Evolutionary conservation across 2,329 filamentous ascomycete genomes (phyloP).

Genomic region (Ilyonectria mors-panacis): DNA sequence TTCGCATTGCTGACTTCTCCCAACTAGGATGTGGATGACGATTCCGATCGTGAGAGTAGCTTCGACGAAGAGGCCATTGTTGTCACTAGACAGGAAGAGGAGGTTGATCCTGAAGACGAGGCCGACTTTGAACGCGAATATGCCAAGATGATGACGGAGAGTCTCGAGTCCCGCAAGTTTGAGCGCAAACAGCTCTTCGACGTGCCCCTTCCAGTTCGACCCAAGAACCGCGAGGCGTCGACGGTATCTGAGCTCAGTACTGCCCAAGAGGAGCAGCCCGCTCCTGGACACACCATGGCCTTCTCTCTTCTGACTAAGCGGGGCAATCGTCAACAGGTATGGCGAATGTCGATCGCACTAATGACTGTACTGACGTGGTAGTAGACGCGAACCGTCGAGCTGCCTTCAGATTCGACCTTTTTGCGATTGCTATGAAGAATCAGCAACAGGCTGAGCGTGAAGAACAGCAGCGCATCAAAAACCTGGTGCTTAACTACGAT

Average conservation of each 20-base stretch:
- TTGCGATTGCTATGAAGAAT: constrained; percentile 95
- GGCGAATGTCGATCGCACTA: not conserved
- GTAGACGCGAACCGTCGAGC: constrained; percentile 90
- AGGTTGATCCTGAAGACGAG: constrained; percentile 92
- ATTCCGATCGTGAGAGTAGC: constrained; percentile 70
- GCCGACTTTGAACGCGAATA: constrained; percentile 98
- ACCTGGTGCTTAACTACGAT: constrained; percentile 95
- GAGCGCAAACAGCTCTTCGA: constrained; percentile 96
- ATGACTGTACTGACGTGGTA: constrained; percentile 33
- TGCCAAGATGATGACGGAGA: constrained; percentile 98
- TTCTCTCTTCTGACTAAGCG: constrained; percentile 97
- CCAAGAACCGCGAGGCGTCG: constrained; percentile 73
- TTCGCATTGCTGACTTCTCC: constrained; percentile 22
- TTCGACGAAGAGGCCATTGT: constrained; percentile 91
- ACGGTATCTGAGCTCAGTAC: constrained; percentile 48
- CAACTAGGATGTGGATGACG: constrained; percentile 63
- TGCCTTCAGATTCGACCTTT: constrained; percentile 93
- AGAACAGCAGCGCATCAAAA: constrained; percentile 99
- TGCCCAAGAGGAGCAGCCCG: constrained; percentile 40
- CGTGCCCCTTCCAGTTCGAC: constrained; percentile 93
- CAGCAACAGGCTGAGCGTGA: constrained; percentile 96
- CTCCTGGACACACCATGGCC: constrained; percentile 79
- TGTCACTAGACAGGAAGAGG: constrained; percentile 90
- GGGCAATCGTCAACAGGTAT: constrained; percentile 93
- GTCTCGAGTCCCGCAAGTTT: constrained; percentile 94